Evolutionary conservation across 306 rosid species (phyloP), one percentile per base, ranked within the genome.

Genomic region (Glycine soja): DNA sequence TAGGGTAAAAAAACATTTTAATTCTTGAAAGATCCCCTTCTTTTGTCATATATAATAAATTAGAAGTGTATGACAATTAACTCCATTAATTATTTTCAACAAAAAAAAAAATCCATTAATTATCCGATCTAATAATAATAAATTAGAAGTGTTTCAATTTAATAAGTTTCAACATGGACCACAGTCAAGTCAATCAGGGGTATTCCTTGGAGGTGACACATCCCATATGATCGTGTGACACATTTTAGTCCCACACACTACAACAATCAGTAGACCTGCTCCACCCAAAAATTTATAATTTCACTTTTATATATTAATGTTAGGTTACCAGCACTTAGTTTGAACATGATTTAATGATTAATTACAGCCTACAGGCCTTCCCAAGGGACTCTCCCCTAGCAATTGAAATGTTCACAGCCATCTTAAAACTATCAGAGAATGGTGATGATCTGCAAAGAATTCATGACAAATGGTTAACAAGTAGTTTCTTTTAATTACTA

Each of bases 301-400:
- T 45, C 48, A 45, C 48, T 45, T 45, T 45, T 45, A 45, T 45
- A 8, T 45, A 45, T 45, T 45, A 1, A 45, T 7, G 48, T 8
- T 45, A 45, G 48, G 10, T 45, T 45, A 7, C 0, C 63, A 57
- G 3, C 70, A 46, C 18, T 36, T 38, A 6, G 40, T 43, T 30
- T 75, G 6, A 45, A 75, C 19, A 32, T 76, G 63, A 8, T 63
- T 67, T 40, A 42, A 11, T 16, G 53, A 12, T 78, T 67, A 36
- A 34, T 34, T 34, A 24, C 30, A 24, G 1, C 30, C 30, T 24
- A 38, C 89, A 93, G 97, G 96, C 90, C 13, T 92, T 92, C 56
- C 87, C 79, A 6, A 83, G 92, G 45, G 92, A 92, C 85, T 91
- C 97, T 7, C 95, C 97, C 10, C 70, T 91, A 69, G 92, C 97